A percentile compares a stretch with the other conserved stretches of the same genome.
Conservation (phyloP, 2,329 filamentous ascomycete species). For the Calonectria crousiana region DNA sequence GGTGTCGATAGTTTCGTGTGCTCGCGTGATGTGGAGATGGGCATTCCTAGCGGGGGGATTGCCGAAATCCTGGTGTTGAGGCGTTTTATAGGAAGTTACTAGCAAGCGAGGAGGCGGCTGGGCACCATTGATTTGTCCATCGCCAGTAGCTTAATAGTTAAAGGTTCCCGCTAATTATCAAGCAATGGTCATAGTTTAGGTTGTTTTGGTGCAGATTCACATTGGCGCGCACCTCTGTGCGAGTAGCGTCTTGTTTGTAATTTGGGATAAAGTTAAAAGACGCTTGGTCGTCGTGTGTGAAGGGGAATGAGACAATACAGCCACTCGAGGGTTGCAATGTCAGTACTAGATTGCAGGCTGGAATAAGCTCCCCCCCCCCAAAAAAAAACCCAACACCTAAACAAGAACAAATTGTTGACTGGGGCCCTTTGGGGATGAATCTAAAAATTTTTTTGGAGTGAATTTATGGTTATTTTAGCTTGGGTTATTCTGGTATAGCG, state of each 20-base stretch:
- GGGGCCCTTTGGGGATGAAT: not conserved
- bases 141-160: not conserved
- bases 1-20: not conserved
- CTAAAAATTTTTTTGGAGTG: not conserved
- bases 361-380: no score
- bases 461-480: not conserved
- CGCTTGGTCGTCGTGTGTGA: not conserved
- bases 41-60: not conserved
- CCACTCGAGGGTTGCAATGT: not conserved
- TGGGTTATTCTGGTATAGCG: not conserved
- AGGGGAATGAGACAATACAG: not conserved
- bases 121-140: not conserved
- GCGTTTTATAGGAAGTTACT: not conserved
- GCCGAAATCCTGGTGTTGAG: slow-evolving; percentile 10
- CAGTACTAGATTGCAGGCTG: not conserved
- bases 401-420: not conserved
- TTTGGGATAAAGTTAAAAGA: not conserved
- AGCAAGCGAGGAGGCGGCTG: not conserved
- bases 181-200: not conserved
- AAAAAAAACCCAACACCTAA: not conserved
- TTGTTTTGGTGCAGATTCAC: not conserved
- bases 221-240: not conserved
- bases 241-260: not conserved
- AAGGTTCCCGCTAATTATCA: not conserved
- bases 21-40: not conserved